Evolutionary conservation across 192 early-diverging fungal species (phyloP), one percentile per base, ranked within the genome.

Genomic region (Coemansia sp.): DNA sequence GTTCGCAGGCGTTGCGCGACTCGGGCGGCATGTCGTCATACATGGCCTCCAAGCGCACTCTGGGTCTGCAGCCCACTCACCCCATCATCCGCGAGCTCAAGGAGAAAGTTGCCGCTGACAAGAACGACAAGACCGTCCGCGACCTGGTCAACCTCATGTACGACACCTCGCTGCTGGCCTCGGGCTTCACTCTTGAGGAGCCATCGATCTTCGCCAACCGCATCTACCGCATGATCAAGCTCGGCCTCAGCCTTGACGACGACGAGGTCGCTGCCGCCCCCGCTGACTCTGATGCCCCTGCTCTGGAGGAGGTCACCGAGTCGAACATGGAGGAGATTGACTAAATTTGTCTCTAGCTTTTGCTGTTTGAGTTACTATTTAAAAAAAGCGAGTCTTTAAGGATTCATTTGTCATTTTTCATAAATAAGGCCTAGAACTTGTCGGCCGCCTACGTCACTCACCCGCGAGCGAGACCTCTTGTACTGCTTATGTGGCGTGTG

Each of bases 11-110:
- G 47, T 91, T 99, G 82, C 94, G 96, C 85, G 96, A 99, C 87
- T 92, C 92, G 46, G 93, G 92, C 75, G 93, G 92, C 80, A 98
- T 98, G 98, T 93, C 95, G 63, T 87, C 92, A n/a, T 99, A 98
- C 94, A 99, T 99, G 98, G 95, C 94, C 40, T 95, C 93, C 79
- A 99, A 99, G 93, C 97, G 98, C 91, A 98, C 95, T 57, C 88
- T 99, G 73, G 98, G 98, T 86, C 85, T 99, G 82, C 98, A 99
- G 92, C 92, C 98, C 69, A 82, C 88, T 66, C 92, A 99, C 89
- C 81, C 94, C 28, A 98, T 99, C 83, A 87, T 99, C 86, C 91
- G 94, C 86, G 89, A 93, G 63, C 91, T 99, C 68, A 95, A 96
- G 88, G 77, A 80, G 77, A 97, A 96, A 90, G 91, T 96, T 40